Conservation (phyloP, 106 monocot species). For the Apostasia shenzhenica region DNA sequence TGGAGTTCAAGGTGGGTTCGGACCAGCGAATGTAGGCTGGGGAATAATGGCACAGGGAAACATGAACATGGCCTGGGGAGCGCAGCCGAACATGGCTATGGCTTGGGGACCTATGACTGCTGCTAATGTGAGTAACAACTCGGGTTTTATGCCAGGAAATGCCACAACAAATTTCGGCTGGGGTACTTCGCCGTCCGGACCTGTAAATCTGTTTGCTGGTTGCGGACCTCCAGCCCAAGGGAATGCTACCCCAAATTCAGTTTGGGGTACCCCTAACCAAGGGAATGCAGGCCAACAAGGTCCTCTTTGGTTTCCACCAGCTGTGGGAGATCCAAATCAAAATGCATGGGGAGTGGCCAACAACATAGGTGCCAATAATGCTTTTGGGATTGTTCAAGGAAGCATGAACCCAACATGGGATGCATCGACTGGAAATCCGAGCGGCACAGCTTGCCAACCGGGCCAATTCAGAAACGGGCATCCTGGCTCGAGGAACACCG, state of each 20-base stretch:
- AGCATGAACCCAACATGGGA: conserved; percentile 19
- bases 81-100: conserved; percentile 6
- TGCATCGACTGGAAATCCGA: conserved; percentile 18
- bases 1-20: conserved; percentile 6
- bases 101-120: conserved; percentile 18
- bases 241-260: conserved; percentile 16
- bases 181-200: conserved; percentile 18
- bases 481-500: conserved; percentile 14
- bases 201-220: conserved; percentile 15
- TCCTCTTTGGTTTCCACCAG: conserved; percentile 1
- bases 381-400: conserved; percentile 18
- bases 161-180: conserved; percentile 4
- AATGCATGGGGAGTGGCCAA: conserved; percentile 15
- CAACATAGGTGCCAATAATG: conserved; percentile 16
- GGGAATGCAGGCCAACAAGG: conserved; percentile 13
- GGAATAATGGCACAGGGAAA: conserved; percentile 32
- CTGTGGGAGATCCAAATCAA: conserved; percentile 17
- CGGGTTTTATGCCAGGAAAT: conserved; percentile 7
- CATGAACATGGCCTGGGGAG: conserved; percentile 28
- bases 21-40: conserved; percentile 25
- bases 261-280: conserved; percentile 21
- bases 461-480: conserved; percentile 19
- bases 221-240: conserved; percentile 29
- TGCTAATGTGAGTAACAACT: background rate
- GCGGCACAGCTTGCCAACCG: conserved; percentile 10